Evolutionary conservation across 1,139 yeast genomes (phyloP), one percentile per base, ranked within the genome.

Genomic region (Sugiyamaella novakii): DNA sequence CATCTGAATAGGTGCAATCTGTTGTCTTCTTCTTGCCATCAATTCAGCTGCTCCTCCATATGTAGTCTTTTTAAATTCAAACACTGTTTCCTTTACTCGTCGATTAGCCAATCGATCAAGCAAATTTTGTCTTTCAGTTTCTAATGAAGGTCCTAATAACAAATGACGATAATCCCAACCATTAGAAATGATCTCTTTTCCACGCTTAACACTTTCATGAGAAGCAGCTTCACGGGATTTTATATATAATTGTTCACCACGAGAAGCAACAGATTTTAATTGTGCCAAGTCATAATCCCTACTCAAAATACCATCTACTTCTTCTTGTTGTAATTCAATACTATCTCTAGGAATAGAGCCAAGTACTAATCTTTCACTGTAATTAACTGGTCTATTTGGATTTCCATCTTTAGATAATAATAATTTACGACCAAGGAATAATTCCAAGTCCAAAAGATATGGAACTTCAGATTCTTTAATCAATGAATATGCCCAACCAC

Each of bases 401-500:
- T 70, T 75, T 11, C 86, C 86, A 39, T 73, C 76, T 1, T 41
- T 18, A 8, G 72, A 72, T 37, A 88, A 68, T 40, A 85, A 68
- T 24, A 92, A 76, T 65, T 89, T 89, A 59, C 85, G 80, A 5
- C 97, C 97, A 60, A 94, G 73, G 64, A 94, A 92, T 40, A 94
- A 71, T 64, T 94, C 98, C 61, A 94, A 74, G 67, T 94, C 99
- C 47, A 92, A 75, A 44, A 94, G 69, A 61, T 92, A 94, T 5
- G 98, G 96, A 52, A 92, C 70, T 65, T 94, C 99, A 53, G 79
- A 77, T 58, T 89, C 96, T 53, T 83, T 78, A 3, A 91, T 84
- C 50, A 94, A 80, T 1, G 97, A 84, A 65, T 87, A 94, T 0
- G 98, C 98, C 96, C 98, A 91, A 64, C 99, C 99, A 59, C 80